These are phyloP conservation scores for Penicillium sp. DNA, from an alignment of 2,329 filamentous ascomycete species.

Conservation along the genomic window DNA sequence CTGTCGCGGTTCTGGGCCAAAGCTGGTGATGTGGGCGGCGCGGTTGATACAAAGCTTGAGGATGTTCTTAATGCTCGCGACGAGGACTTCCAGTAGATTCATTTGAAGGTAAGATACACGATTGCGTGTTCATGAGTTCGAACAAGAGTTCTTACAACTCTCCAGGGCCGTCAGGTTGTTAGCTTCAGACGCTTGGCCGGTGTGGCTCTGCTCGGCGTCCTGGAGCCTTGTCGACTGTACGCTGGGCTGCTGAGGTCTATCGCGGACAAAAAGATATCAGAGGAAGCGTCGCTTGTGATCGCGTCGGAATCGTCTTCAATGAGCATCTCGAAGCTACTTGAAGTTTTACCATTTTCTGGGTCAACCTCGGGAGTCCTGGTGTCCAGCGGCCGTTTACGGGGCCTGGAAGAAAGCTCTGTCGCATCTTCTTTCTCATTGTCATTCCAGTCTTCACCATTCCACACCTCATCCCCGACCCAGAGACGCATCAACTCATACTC, in stretches of 20 bases:
- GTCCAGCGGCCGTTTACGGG: background rate
- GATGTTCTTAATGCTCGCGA: constrained; percentile 42
- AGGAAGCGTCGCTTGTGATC: constrained; percentile 2
- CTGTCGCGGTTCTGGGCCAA: constrained; percentile 50
- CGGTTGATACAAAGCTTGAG: constrained; percentile 43
- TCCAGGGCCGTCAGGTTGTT: background rate
- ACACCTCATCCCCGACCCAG: constrained; percentile 26
- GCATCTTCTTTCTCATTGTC: background rate
- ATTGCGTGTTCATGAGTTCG: background rate
- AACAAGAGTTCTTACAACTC: background rate
- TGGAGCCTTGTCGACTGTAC: constrained; percentile 3
- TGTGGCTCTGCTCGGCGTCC: constrained; percentile 5
- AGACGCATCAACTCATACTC: constrained; percentile 33
- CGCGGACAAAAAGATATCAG: constrained; percentile 2
- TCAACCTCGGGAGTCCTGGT: background rate
- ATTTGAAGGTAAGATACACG: background rate
- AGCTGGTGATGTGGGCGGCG: constrained; percentile 45
- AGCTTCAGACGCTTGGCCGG: constrained; percentile 1
- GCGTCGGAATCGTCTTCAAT: constrained; percentile 3
- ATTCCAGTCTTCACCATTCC: constrained; percentile 4
- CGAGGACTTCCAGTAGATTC: constrained; percentile 26
- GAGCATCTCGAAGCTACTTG: background rate
- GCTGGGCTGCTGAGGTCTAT: constrained; percentile 8
- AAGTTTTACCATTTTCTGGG: background rate
- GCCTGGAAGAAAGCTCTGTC: background rate